A percentile compares a stretch with the other conserved stretches of the same genome.
These are phyloP conservation scores for Picea abies DNA, from an alignment of 83 land plant genomes.

Conservation along the genomic window DNA sequence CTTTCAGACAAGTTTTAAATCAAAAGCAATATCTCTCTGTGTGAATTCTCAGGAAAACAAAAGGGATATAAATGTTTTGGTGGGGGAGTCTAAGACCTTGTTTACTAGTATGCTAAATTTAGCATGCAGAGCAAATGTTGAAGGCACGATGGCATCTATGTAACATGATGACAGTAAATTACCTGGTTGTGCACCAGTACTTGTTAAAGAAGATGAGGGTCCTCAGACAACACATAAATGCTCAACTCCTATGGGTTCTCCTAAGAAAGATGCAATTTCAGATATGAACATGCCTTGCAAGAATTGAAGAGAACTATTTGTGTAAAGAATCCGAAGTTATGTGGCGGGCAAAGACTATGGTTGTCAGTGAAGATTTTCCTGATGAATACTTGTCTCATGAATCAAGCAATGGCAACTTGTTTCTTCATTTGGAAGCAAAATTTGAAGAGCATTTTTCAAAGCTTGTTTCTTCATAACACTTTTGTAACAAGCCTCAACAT, in stretches of 20 bases:
- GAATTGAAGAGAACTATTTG: neutral
- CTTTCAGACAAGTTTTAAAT: neutral
- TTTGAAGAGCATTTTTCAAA: constrained; percentile 2
- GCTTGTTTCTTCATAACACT: too few species aligned
- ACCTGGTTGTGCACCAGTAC: neutral
- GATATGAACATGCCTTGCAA: constrained; percentile 14
- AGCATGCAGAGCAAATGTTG: neutral
- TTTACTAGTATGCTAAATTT: constrained; percentile 6
- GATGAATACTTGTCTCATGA: neutral
- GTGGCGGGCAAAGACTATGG: neutral
- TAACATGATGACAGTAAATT: neutral
- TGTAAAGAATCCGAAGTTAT: neutral
- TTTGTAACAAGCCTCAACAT: too few species aligned
- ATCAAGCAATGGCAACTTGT: neutral
- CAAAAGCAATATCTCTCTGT: neutral
- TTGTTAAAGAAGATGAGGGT: neutral
- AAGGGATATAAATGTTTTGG: neutral
- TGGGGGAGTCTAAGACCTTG: constrained; percentile 10
- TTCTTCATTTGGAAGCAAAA: neutral
- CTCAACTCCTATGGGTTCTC: neutral
- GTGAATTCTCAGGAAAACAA: neutral
- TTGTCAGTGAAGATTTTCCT: neutral
- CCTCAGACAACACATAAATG: neutral
- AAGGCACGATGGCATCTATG: too few species aligned
- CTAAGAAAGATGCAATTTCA: constrained; percentile 4